Evolutionary conservation across 2,329 filamentous ascomycete species (phyloP).

Genomic region (Aschersonia sp.): DNA sequence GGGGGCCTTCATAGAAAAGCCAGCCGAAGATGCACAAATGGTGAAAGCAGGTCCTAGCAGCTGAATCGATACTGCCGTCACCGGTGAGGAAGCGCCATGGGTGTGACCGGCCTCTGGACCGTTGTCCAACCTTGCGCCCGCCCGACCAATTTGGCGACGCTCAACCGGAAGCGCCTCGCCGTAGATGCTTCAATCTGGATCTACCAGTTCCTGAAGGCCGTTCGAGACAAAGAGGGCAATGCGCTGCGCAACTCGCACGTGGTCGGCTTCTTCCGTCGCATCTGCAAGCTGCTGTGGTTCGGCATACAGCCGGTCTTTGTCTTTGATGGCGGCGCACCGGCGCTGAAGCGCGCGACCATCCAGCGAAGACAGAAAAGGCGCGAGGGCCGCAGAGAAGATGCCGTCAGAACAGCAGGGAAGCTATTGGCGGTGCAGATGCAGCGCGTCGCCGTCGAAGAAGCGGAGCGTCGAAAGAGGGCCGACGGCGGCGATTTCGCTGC

Average conservation of each 20-base stretch:
- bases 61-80: too few relatives aligned
- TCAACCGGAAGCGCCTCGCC: slow-evolving; percentile 90
- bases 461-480: slow-evolving; percentile 41
- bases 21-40: too few relatives aligned
- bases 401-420: slow-evolving; percentile 78
- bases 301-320: slow-evolving; percentile 96
- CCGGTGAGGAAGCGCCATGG: slow-evolving; percentile 43
- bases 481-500: slow-evolving; percentile 28
- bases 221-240: slow-evolving; percentile 96
- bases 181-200: slow-evolving; percentile 99
- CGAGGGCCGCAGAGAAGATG: slow-evolving; percentile 87
- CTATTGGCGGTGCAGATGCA: slow-evolving; percentile 91
- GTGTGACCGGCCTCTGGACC: slow-evolving; percentile 95
- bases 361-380: slow-evolving; percentile 60
- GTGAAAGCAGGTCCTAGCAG: too few relatives aligned
- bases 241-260: slow-evolving; percentile 91
- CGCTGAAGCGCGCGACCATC: slow-evolving; percentile 84
- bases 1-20: too few relatives aligned
- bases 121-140: slow-evolving; percentile 90
- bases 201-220: slow-evolving; percentile 97
- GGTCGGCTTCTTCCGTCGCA: slow-evolving; percentile 93
- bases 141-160: slow-evolving; percentile 87
- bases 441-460: slow-evolving; percentile 73
- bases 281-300: slow-evolving; percentile 94
- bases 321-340: slow-evolving; percentile 88